Conservation (phyloP, 345 rosid species). For the Eucalyptus urophylla region DNA sequence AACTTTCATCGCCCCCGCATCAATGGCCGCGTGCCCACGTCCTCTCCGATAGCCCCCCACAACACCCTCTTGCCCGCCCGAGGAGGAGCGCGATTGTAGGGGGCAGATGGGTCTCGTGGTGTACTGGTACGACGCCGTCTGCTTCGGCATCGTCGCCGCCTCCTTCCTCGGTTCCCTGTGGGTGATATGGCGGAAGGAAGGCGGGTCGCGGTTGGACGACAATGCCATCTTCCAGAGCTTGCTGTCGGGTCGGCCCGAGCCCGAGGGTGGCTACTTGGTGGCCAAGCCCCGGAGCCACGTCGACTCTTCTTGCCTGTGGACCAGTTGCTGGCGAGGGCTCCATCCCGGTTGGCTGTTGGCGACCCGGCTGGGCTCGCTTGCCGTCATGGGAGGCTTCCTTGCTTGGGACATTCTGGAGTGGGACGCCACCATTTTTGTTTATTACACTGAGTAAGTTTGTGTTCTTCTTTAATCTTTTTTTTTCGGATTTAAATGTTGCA, state of each 20-base stretch:
- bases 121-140: background rate
- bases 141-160: background rate
- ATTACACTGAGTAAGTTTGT: slow-evolving; percentile 71
- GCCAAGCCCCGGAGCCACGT: slow-evolving; percentile 1
- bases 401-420: slow-evolving; percentile 62
- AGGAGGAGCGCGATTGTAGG: background rate
- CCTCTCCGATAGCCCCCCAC: background rate
- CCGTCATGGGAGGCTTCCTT: slow-evolving; percentile 39
- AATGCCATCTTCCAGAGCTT: slow-evolving; percentile 1
- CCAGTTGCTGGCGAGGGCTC: slow-evolving; percentile 65
- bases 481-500: background rate
- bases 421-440: slow-evolving; percentile 51
- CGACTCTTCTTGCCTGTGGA: slow-evolving; percentile 32
- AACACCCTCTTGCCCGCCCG: background rate
- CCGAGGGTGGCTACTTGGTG: background rate
- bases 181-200: slow-evolving; percentile 3
- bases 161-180: background rate
- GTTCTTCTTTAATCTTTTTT: background rate
- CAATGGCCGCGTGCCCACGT: background rate
- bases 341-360: slow-evolving; percentile 74
- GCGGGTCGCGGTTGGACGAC: slow-evolving; percentile 1
- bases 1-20: background rate
- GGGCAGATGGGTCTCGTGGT: background rate
- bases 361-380: slow-evolving; percentile 49
- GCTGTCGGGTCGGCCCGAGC: background rate